Percentiles rank a stretch among this genome's conserved stretches.
phyloP scores from a whole-genome alignment of 441 rosid genomes.

The Aleurites moluccanus region DNA sequence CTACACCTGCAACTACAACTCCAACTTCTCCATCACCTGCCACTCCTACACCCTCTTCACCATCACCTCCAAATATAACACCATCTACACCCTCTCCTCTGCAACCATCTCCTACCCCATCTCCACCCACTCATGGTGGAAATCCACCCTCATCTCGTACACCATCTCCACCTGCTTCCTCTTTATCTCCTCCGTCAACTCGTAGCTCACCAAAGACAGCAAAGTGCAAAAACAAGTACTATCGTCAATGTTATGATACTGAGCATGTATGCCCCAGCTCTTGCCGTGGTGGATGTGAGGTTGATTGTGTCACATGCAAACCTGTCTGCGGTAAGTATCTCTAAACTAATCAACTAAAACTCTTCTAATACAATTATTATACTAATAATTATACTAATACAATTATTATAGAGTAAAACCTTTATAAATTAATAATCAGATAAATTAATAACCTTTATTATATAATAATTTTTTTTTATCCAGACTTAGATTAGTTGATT shows the following conservation, averaged over 20 bases:
- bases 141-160: conserved; percentile 2
- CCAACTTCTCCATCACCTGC: conserved; percentile 9
- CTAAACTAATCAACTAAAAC: background rate
- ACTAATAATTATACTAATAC: no score
- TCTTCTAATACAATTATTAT: no score
- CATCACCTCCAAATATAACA: conserved; percentile 3
- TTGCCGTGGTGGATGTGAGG: conserved; percentile 51
- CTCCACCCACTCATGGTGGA: background rate
- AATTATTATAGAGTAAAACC: no score
- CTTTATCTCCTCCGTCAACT: conserved; percentile 24
- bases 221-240: conserved; percentile 34
- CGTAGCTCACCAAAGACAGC: conserved; percentile 13
- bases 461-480: no score
- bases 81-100: conserved; percentile 11
- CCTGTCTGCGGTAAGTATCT: conserved; percentile 49
- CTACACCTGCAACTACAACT: background rate
- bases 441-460: no score
- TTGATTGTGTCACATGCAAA: conserved; percentile 61
- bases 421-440: no score
- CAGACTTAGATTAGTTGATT: no score
- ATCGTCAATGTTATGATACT: conserved; percentile 40
- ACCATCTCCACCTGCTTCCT: conserved; percentile 1
- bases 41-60: conserved; percentile 6
- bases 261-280: conserved; percentile 41
- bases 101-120: conserved; percentile 10